Base-by-base conservation (phyloP, 116 monocot genomes). In the Iris pallida region DNA sequence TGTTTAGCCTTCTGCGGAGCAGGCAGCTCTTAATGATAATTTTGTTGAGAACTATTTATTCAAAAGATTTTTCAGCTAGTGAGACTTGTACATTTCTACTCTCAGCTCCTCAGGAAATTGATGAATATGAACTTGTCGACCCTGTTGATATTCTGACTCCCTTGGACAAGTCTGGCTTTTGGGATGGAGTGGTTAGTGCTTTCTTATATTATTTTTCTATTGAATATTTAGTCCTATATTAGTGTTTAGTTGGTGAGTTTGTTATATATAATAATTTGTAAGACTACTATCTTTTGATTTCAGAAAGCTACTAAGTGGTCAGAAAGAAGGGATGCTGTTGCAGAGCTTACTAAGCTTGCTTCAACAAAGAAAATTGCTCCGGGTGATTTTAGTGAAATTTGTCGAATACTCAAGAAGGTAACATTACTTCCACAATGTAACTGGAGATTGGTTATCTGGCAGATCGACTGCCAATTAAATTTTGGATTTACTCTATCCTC, bases 231-330 rank as follows among this genome's bases (percentile, higher is more conserved):
- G 13, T 14, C 44, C 47, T 60, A 53, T 5, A 59, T 51, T 65
- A 54, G 8, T 42, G 16, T 54, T 54, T 17, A 30, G 58, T 53
- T 2, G 40, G 16, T 52, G 11, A 8, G 11, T 45, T 74, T 30
- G 17, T 70, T 4, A n/a, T 45, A 61, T 47, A 67, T 55, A 15
- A 15, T 58, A 17, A 63, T 51, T 15, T 62, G 13, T 51, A 51
- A 67, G 45, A 53, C 2, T 53, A 16, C 18, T 61, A 5, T 54
- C n/a, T n/a, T 78, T 47, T 78, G 20, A 63, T 57, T 68, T 53
- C 77, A 99, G 99, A 99, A 93, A 93, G 99, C 99, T 64, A 78
- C 90, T 10, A 99, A 99, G 78, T 99, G 99, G 99, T 99, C 99
- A 41, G 99, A 99, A 82, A 90, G 99, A 65, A 93, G 86, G 73